Evolutionary conservation across 345 rosid species (phyloP).

Genomic region (Jatropha curcas): DNA sequence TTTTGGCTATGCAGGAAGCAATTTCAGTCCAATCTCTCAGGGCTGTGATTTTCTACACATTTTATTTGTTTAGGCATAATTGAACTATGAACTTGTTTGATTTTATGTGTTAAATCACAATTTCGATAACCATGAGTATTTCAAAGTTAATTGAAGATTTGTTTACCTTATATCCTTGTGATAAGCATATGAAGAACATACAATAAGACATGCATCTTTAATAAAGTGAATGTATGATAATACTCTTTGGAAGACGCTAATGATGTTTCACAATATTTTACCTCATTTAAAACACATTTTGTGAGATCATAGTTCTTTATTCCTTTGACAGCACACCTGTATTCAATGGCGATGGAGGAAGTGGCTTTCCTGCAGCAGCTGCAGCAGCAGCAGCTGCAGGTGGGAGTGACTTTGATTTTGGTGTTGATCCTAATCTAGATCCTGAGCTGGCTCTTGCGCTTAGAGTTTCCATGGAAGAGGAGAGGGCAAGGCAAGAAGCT

Average conservation of each 20-base stretch:
- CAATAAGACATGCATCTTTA: background rate
- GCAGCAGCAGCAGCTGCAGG: constrained; percentile 59
- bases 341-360: constrained; percentile 73
- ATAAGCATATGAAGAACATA: background rate
- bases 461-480: constrained; percentile 84
- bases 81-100: background rate
- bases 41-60: background rate
- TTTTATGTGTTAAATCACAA: background rate
- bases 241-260: background rate
- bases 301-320: constrained; percentile 1
- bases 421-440: constrained; percentile 80
- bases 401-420: constrained; percentile 61
- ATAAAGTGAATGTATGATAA: background rate
- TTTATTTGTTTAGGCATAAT: background rate
- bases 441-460: constrained; percentile 82
- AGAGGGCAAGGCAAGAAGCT: constrained; percentile 83
- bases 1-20: too few relatives aligned
- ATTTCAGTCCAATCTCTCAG: background rate
- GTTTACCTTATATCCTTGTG: background rate
- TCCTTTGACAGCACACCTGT: constrained; percentile 57
- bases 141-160: background rate
- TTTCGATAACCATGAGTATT: background rate
- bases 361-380: constrained; percentile 65
- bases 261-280: background rate
- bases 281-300: background rate